Evolutionary conservation across 352 stramenopile species (phyloP), one percentile per base, ranked within the genome.

Genomic region (Nothophytophthora sp.): DNA sequence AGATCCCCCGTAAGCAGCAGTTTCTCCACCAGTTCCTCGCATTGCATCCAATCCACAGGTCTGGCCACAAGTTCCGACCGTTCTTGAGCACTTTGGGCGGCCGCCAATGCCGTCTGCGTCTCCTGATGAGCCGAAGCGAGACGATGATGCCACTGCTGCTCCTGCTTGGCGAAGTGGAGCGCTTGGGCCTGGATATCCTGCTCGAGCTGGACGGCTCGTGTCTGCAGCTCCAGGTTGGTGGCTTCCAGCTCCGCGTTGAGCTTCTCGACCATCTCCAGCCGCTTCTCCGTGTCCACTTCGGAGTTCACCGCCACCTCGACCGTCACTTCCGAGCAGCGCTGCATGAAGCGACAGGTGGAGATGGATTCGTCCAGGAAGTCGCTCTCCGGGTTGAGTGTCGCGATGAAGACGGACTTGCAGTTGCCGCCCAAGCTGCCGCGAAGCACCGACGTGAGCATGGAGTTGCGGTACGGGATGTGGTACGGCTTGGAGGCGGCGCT

Each of bases 381-480:
- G 39, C 50, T 71, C 51, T 99, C 96, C 0, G 89, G 81, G 50
- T 95, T 98, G 16, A 99, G 81, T 10, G 90, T 98, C 7, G 96
- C 96, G 51, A 99, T 95, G 78, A 99, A 98, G 0, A 97, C 84
- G 4, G 96, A 98, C 61, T 98, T 98, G 78, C 95, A 98, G 70
- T 99, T 99, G 27, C 95, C 96, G 7, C 96, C 96, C 6, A 99
- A 72, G 46, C 71, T 96, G 28, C 98, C 96, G 16, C 95, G 78
- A 18, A 99, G 63, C 2, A 99, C 92, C 2, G 90, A 97, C 35
- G 96, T 99, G 69, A 99, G 95, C 91, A 98, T 98, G 27, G 86
- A 97, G 63, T 99, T 98, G 25, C 96, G 81, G 60, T 99, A 99
- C 5, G 96, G 96, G 36, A 98, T 80, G 57, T 98, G 96, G 36